A percentile compares a stretch with the other conserved stretches of the same genome.
Evolutionary conservation across 1,284 basidiomycete species (phyloP).

Genomic region (Ustilago sp.): DNA sequence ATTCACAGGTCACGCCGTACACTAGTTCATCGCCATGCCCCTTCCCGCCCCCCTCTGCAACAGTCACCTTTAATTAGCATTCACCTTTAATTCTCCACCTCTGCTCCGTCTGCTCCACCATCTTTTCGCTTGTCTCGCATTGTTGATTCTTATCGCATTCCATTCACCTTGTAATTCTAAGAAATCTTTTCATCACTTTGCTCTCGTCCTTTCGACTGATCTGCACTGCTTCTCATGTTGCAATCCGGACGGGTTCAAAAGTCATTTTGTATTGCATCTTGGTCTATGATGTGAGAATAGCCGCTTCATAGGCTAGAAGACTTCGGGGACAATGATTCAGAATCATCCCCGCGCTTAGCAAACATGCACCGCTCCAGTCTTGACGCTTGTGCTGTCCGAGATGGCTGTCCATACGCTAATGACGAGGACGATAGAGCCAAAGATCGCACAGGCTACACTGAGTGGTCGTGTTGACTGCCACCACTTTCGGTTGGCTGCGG

Average conservation of each 20-base stretch:
- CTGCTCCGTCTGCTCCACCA: constrained; percentile 1
- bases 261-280: background rate
- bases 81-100: background rate
- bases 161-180: constrained; percentile 15
- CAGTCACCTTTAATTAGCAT: constrained; percentile 33
- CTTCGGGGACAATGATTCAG: background rate
- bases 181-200: background rate
- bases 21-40: background rate
- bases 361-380: constrained; percentile 50
- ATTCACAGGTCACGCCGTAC: constrained; percentile 6
- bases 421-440: constrained; percentile 63
- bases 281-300: background rate
- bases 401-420: constrained; percentile 58
- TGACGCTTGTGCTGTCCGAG: constrained; percentile 43
- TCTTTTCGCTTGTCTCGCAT: background rate
- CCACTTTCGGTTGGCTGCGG: constrained; percentile 59
- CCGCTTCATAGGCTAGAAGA: background rate
- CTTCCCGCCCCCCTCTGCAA: constrained; percentile 7
- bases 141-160: background rate
- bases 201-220: background rate
- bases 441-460: constrained; percentile 62
- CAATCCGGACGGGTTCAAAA: background rate
- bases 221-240: background rate
- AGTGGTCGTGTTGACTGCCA: constrained; percentile 66
- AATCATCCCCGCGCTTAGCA: constrained; percentile 21